These are phyloP conservation scores for Globisporangium canariense DNA, from an alignment of 352 stramenopile species.

Conservation along the genomic window DNA sequence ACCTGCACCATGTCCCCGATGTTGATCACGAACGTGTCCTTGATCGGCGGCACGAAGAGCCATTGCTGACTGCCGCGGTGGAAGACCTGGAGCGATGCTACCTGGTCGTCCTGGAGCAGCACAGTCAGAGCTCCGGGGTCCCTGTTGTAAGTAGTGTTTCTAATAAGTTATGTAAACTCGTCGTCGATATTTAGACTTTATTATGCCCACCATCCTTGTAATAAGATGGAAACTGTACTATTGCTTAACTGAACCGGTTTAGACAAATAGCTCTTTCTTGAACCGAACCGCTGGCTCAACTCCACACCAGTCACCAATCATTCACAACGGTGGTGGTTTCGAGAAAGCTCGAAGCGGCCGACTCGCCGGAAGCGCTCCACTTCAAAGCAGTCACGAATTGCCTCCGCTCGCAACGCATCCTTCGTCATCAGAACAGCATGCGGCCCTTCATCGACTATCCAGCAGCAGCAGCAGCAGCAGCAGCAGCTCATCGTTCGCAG, in stretches of 20 bases:
- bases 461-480: not conserved
- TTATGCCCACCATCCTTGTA: too few species aligned
- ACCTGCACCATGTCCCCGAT: slow-evolving; percentile 56
- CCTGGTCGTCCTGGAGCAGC: slow-evolving; percentile 42
- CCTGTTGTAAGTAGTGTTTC: slow-evolving; percentile 23
- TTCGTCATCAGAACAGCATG: not conserved
- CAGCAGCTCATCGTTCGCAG: not conserved
- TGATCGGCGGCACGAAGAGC: slow-evolving; percentile 31
- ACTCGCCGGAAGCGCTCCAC: not conserved
- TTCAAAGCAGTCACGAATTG: slow-evolving; percentile 14
- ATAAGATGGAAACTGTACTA: too few species aligned
- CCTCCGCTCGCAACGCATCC: slow-evolving; percentile 7
- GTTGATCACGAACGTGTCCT: slow-evolving; percentile 52
- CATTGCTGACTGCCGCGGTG: slow-evolving; percentile 35
- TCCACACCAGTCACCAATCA: slow-evolving; percentile 2
- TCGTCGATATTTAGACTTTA: too few species aligned
- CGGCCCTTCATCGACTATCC: not conserved
- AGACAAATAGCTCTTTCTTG: too few species aligned
- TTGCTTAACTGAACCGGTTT: too few species aligned
- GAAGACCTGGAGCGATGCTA: slow-evolving; percentile 44
- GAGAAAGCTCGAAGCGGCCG: not conserved
- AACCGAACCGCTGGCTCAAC: slow-evolving; percentile 5
- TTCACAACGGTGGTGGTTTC: slow-evolving; percentile 1
- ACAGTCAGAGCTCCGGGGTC: slow-evolving; percentile 44
- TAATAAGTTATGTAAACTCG: too few species aligned